Conservation (phyloP, 75 land plant genomes). For the Selaginella moellendorffii region DNA sequence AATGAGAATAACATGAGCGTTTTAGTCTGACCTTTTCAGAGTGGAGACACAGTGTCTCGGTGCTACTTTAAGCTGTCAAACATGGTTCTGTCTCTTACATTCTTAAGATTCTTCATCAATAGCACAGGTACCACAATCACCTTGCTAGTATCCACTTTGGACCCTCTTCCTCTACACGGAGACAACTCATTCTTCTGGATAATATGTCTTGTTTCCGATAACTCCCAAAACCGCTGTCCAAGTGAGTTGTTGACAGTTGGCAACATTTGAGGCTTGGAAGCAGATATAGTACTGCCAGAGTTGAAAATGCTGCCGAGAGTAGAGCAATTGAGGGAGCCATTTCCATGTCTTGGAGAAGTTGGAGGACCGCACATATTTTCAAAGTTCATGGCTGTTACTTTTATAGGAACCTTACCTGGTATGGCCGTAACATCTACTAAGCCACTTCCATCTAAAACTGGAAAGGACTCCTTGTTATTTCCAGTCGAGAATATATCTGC, state of each 20-base stretch:
- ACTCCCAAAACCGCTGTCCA: background rate
- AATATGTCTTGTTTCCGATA: background rate
- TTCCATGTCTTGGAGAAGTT: background rate
- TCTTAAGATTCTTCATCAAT: background rate
- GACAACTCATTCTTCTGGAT: background rate
- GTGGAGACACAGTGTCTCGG: no score
- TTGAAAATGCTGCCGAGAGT: background rate
- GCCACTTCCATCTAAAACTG: slow-evolving; percentile 16
- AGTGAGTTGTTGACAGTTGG: background rate
- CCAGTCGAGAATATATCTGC: slow-evolving; percentile 17
- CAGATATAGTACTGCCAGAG: background rate
- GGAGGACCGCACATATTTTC: slow-evolving; percentile 15
- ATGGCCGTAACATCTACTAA: background rate
- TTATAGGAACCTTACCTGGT: slow-evolving; percentile 23
- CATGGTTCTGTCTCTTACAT: background rate
- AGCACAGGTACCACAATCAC: background rate
- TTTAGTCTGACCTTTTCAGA: no score
- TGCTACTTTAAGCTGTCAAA: background rate
- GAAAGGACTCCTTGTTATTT: slow-evolving; percentile 14
- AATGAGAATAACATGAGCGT: no score
- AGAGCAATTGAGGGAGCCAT: no score
- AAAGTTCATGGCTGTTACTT: slow-evolving; percentile 23
- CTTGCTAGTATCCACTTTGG: background rate
- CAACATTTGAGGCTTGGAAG: background rate
- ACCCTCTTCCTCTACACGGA: background rate